Evolutionary conservation across 257 asterid genomes (phyloP).

Genomic region (Ophiorrhiza pumila): DNA sequence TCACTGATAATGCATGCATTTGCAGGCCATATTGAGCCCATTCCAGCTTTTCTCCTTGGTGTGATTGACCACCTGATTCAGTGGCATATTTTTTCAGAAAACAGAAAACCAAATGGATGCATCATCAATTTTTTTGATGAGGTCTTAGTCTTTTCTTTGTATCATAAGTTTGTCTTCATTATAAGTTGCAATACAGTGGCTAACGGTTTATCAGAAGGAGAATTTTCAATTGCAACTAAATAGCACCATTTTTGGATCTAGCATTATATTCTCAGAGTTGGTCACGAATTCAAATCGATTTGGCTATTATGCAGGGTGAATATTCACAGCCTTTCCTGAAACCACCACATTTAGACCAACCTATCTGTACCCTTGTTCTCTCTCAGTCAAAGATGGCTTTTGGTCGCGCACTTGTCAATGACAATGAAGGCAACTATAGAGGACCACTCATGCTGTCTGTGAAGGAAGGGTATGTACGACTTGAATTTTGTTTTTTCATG

Average conservation of each 20-base stretch:
- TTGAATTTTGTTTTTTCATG: not conserved
- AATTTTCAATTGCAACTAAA: not conserved
- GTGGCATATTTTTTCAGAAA: slow-evolving; percentile 86
- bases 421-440: slow-evolving; percentile 77
- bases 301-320: slow-evolving; percentile 56
- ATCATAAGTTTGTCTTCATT: not conserved
- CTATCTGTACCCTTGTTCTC: slow-evolving; percentile 78
- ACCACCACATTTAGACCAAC: slow-evolving; percentile 97
- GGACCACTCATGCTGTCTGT: slow-evolving; percentile 83
- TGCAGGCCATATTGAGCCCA: slow-evolving; percentile 75
- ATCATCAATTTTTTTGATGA: slow-evolving; percentile 90
- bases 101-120: slow-evolving; percentile 83
- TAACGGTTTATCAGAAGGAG: not conserved
- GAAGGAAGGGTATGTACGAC: slow-evolving; percentile 68
- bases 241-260: not conserved
- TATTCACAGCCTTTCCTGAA: slow-evolving; percentile 92
- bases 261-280: not conserved
- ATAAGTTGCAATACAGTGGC: not conserved
- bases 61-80: slow-evolving; percentile 78
- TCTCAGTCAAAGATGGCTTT: slow-evolving; percentile 90
- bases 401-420: slow-evolving; percentile 71
- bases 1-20: not conserved
- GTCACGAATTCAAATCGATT: not conserved
- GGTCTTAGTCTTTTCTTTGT: slow-evolving; percentile 34
- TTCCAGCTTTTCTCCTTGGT: slow-evolving; percentile 72